These are phyloP conservation scores for Exophiala sideris DNA, from an alignment of 2,329 filamentous ascomycete species.

Conservation along the genomic window DNA sequence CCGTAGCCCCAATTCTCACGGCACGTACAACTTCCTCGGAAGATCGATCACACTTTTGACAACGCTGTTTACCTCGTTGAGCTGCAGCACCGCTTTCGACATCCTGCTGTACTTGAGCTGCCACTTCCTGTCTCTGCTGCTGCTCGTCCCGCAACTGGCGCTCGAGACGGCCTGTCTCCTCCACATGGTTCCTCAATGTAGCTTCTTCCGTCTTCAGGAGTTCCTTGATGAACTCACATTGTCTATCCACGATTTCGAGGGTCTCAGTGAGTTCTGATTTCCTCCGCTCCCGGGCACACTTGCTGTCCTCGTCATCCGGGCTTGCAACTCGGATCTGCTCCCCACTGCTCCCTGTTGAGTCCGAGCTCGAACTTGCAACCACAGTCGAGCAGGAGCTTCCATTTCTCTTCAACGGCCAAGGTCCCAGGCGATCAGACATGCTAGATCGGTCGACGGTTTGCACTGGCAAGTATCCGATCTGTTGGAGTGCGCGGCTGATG, in stretches of 20 bases:
- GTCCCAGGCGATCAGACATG: background rate
- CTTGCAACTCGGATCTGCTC: background rate
- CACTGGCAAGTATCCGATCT: too few relatives aligned
- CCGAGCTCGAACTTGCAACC: background rate
- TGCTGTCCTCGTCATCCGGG: background rate
- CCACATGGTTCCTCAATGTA: background rate
- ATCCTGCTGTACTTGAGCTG: background rate
- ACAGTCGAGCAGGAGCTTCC: background rate
- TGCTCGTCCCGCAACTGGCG: background rate
- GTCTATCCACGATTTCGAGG: background rate
- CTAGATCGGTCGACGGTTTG: too few relatives aligned
- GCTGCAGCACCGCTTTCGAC: background rate
- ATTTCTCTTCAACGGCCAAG: background rate
- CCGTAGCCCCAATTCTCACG: background rate
- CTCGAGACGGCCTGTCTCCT: background rate
- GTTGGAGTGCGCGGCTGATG: background rate
- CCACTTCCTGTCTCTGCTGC: background rate
- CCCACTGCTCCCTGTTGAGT: too few relatives aligned
- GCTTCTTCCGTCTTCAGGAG: background rate
- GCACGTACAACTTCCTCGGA: background rate
- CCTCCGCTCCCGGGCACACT: background rate
- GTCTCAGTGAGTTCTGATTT: background rate
- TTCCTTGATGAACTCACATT: background rate
- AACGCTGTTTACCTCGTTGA: background rate
- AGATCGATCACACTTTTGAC: background rate